Base-by-base conservation (phyloP, 371 early-diverging fungal species). In the Dichotomocladium elegans region DNA sequence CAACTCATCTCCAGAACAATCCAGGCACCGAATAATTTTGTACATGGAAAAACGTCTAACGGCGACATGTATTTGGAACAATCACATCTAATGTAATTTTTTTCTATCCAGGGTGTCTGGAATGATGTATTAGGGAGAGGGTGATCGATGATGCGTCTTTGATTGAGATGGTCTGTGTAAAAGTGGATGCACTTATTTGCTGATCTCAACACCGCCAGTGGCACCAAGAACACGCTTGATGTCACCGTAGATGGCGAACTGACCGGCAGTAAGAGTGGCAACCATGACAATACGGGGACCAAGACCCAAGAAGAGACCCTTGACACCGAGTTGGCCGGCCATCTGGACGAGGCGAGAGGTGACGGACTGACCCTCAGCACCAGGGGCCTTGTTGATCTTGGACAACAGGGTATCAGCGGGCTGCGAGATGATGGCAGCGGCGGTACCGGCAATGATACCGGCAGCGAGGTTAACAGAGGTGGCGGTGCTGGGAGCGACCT, bases 241-340 rank as follows among this genome's bases (percentile, higher is more conserved):
- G 59, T 87, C 86, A 68, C 76, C 76, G 41, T 75, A 75, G 63
- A 75, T 72, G 37, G 76, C 76, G 68, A 74, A 87, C 74, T 88
- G 87, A 70, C 81, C 79, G 57, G 89, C 83, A 55, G 87, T 87
- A 57, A 87, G 77, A 46, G 87, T 77, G 58, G 86, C 89, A 68
- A 88, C 85, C 89, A 88, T 88, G 70, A 88, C 81, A 73, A 85
- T 78, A 83, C 89, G 85, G 49, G 87, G 80, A 59, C 83, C 86
- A 28, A 87, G 74, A 53, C 89, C 89, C 53, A 81, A 60, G 78
- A 85, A 87, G 35, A 84, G 77, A 57, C 85, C 88, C 53, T 68
- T 69, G 51, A 58, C 55, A 51, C 88, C 88, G 28, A 86, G 72
- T 52, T 85, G 80, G 58, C 79, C 73, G 37, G 84, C 79, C 69